Conservation (phyloP, 805 yeast genomes). For the Saccharomycopsis sp. region DNA sequence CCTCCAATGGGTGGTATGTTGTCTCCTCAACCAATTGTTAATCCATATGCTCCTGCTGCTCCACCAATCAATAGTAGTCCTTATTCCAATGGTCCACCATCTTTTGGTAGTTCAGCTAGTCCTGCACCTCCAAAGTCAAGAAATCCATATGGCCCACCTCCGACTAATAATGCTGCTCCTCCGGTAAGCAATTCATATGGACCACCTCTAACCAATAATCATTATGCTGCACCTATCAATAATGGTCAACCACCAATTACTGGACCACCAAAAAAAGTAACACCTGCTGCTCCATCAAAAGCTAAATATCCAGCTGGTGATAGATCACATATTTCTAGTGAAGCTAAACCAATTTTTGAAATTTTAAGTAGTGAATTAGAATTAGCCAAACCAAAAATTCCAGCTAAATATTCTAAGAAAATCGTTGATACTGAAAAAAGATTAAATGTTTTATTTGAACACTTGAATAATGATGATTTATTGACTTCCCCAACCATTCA, state of each 20-base stretch:
- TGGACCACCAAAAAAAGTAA: conserved; percentile 2
- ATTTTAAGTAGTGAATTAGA: conserved; percentile 44
- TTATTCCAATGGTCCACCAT: conserved; percentile 13
- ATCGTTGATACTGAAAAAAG: conserved; percentile 76
- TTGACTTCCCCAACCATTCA: conserved; percentile 46
- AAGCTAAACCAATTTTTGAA: conserved; percentile 47
- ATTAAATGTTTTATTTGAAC: conserved; percentile 63
- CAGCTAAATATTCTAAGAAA: conserved; percentile 64
- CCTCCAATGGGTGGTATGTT: conserved; percentile 6
- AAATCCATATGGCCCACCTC: neutral
- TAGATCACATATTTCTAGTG: conserved; percentile 54
- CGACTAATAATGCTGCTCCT: neutral
- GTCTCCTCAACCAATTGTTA: conserved; percentile 19
- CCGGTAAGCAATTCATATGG: no score
- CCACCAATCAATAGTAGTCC: conserved; percentile 11
- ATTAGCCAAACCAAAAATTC: conserved; percentile 60
- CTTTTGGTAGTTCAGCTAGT: neutral
- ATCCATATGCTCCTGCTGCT: conserved; percentile 28
- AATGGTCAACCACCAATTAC: conserved; percentile 5
- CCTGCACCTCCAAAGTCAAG: neutral
- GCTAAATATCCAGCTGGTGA: conserved; percentile 49
- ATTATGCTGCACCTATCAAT: neutral
- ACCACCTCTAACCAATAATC: neutral
- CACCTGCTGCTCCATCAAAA: conserved; percentile 16
- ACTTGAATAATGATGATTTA: conserved; percentile 62